Percentiles rank a stretch among this genome's conserved stretches.
Evolutionary conservation across 108 stramenopile genomes (phyloP).

Genomic region (Fragilariopsis cylindrus): DNA sequence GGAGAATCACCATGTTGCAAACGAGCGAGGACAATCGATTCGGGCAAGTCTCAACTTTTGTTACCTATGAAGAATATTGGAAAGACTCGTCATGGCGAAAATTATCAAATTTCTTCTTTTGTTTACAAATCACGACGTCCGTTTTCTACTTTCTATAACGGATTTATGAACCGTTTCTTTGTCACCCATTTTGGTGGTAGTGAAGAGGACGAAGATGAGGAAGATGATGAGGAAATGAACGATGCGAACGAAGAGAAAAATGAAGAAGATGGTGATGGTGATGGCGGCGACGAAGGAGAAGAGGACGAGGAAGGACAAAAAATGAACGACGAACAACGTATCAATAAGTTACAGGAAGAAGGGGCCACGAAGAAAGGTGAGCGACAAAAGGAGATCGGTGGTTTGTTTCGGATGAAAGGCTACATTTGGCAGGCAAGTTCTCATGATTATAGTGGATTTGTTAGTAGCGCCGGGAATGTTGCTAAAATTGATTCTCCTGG

Average conservation of each 20-base stretch:
- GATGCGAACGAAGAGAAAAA: constrained; percentile 31
- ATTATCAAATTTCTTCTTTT: constrained; percentile 87
- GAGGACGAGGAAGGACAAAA: constrained; percentile 41
- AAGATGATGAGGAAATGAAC: constrained; percentile 32
- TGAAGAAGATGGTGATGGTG: constrained; percentile 37
- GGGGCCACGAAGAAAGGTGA: constrained; percentile 42
- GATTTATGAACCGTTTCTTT: constrained; percentile 8
- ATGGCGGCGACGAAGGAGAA: constrained; percentile 21
- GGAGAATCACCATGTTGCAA: constrained; percentile 53
- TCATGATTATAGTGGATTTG: constrained; percentile 30
- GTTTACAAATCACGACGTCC: constrained; percentile 88
- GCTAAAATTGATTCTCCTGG: neutral
- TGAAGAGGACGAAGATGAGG: constrained; percentile 14
- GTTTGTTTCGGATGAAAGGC: constrained; percentile 77
- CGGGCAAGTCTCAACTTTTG: constrained; percentile 1
- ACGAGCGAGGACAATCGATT: constrained; percentile 42
- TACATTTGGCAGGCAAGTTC: constrained; percentile 88
- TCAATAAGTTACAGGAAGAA: constrained; percentile 23
- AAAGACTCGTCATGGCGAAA: constrained; percentile 6
- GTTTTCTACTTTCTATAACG: constrained; percentile 65
- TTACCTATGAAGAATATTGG: neutral
- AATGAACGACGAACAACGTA: constrained; percentile 55
- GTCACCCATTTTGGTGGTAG: constrained; percentile 42
- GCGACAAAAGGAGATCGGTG: constrained; percentile 23
- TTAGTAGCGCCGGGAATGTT: constrained; percentile 6